These are phyloP conservation scores for Apophysomyces ossiformis DNA, from an alignment of 371 early-diverging fungal genomes.

Conservation along the genomic window DNA sequence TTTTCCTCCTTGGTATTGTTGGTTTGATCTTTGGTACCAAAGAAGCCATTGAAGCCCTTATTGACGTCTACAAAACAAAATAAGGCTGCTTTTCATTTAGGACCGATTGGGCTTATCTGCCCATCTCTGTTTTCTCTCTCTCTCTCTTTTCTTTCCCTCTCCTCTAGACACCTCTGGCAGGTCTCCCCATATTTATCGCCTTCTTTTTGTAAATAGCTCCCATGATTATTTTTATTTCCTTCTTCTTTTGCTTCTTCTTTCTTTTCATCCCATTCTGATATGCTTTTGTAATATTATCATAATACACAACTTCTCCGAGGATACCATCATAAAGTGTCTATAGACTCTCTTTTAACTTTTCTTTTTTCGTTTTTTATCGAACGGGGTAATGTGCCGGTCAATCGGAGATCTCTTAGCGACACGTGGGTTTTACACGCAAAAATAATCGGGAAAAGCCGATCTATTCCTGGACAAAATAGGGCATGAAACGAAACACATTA, in stretches of 20 bases:
- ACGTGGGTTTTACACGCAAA: too few species aligned
- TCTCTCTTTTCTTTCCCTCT: conserved; percentile 6
- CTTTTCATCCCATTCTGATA: neutral
- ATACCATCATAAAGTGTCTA: too few species aligned
- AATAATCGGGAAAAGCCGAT: too few species aligned
- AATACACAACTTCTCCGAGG: neutral
- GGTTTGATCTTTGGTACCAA: conserved; percentile 81
- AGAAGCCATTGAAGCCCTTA: conserved; percentile 63
- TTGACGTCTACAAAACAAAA: conserved; percentile 12
- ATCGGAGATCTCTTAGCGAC: too few species aligned
- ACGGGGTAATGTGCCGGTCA: too few species aligned
- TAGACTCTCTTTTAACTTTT: too few species aligned
- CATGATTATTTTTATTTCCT: neutral
- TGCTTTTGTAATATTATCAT: conserved; percentile 1
- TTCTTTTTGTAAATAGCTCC: neutral
- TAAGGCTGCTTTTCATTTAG: neutral
- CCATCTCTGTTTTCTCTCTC: neutral
- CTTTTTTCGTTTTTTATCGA: too few species aligned
- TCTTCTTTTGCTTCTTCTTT: neutral
- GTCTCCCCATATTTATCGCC: neutral
- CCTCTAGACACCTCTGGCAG: conserved; percentile 2
- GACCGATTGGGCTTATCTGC: too few species aligned
- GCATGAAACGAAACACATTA: too few species aligned
- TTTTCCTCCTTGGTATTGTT: conserved; percentile 37
- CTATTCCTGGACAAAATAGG: too few species aligned